Conservation (phyloP, 2,329 filamentous ascomycete species). For the Ophiostoma sp. region DNA sequence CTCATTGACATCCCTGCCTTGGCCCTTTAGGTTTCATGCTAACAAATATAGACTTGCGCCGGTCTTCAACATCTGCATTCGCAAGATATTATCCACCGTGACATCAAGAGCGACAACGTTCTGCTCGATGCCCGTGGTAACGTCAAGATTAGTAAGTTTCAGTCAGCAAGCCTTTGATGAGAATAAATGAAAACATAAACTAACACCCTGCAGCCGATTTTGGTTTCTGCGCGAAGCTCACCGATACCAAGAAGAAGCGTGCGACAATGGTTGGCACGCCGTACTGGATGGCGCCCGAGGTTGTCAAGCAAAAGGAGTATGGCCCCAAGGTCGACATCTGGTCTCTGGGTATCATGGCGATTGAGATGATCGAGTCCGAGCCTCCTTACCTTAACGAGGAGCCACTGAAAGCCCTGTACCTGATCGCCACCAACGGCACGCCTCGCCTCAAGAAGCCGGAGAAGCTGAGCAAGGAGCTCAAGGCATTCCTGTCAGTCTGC, state of each 20-base stretch:
- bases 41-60: constrained; percentile 70
- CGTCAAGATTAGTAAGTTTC: constrained; percentile 86
- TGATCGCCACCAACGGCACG: constrained; percentile 97
- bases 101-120: constrained; percentile 99
- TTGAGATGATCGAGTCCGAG: constrained; percentile 99
- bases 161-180: background rate
- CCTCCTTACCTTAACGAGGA: constrained; percentile 97
- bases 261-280: constrained; percentile 98
- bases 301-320: constrained; percentile 99
- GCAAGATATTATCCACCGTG: constrained; percentile 96
- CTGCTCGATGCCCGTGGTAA: constrained; percentile 89
- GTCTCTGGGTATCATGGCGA: constrained; percentile 98
- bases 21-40: background rate
- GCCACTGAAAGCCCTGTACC: constrained; percentile 90
- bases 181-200: background rate
- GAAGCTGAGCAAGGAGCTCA: constrained; percentile 95
- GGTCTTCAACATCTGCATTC: constrained; percentile 90
- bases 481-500: constrained; percentile 93
- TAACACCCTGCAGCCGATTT: constrained; percentile 68
- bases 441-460: constrained; percentile 96
- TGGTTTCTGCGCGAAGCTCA: constrained; percentile 97
- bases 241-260: constrained; percentile 92
- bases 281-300: constrained; percentile 99
- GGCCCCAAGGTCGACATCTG: constrained; percentile 98
- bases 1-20: constrained; percentile 8